phyloP scores from a whole-genome alignment of 2,329 filamentous ascomycete genomes.

The Emydomyces testavorans region DNA sequence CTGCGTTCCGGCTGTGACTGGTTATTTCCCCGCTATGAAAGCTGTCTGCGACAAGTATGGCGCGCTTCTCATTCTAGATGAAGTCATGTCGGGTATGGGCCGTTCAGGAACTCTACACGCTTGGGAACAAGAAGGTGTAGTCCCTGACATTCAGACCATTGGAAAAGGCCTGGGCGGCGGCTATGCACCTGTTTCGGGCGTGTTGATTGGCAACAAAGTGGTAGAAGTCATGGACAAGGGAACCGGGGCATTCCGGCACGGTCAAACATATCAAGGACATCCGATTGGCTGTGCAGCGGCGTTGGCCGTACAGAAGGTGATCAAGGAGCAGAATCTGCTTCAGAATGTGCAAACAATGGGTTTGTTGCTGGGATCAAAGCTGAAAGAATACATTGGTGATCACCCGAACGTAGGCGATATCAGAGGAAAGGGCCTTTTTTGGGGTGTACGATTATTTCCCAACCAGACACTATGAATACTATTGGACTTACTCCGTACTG shows the following conservation, averaged over 20 bases:
- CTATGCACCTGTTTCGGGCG: constrained; percentile 44
- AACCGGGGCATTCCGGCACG: constrained; percentile 44
- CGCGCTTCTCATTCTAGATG: constrained; percentile 65
- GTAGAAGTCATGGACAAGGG: constrained; percentile 39
- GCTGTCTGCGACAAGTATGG: constrained; percentile 59
- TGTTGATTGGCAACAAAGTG: constrained; percentile 43
- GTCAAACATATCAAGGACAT: constrained; percentile 51
- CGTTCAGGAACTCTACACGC: constrained; percentile 48
- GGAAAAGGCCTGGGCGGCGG: constrained; percentile 51
- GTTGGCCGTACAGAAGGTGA: constrained; percentile 49
- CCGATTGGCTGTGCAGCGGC: constrained; percentile 47
- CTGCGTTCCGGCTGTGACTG: constrained; percentile 53
- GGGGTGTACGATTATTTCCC: constrained; percentile 39
- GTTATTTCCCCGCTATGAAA: constrained; percentile 59
- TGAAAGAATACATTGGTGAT: constrained; percentile 35
- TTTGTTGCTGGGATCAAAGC: constrained; percentile 26
- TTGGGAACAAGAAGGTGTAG: constrained; percentile 48
- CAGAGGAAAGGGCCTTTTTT: constrained; percentile 48
- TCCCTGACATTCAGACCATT: constrained; percentile 49
- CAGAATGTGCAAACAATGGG: constrained; percentile 49
- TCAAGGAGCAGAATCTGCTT: constrained; percentile 47
- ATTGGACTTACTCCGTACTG: neutral
- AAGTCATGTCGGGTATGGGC: constrained; percentile 59
- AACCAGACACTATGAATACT: neutral
- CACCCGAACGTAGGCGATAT: constrained; percentile 47